Conservation (phyloP, 2,329 filamentous ascomycete genomes). For the Xylariales sp. region DNA sequence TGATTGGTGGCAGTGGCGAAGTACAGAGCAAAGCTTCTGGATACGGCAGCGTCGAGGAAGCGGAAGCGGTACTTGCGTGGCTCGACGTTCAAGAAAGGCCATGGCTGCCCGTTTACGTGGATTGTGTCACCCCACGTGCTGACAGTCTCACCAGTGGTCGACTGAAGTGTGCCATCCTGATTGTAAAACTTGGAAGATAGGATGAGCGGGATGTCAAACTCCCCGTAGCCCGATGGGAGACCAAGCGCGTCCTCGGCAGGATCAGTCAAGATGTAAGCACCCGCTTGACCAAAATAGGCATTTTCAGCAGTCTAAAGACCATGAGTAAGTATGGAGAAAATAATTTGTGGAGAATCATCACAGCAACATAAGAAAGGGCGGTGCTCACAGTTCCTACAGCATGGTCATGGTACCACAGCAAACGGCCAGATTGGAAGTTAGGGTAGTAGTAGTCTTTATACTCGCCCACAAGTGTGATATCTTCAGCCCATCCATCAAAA, state of each 20-base stretch:
- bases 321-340: too few relatives aligned
- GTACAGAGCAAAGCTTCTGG: conserved; percentile 42
- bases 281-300: conserved; percentile 52
- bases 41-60: conserved; percentile 45
- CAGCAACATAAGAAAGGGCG: too few relatives aligned
- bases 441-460: conserved; percentile 52
- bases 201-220: conserved; percentile 49
- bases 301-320: conserved; percentile 54
- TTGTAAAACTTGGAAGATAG: conserved; percentile 48
- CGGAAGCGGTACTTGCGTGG: conserved; percentile 57
- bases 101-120: conserved; percentile 55
- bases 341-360: too few relatives aligned
- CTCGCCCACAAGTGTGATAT: conserved; percentile 44
- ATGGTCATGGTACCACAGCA: conserved; percentile 55
- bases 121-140: conserved; percentile 54
- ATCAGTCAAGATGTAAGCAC: conserved; percentile 51
- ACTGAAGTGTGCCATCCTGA: conserved; percentile 42
- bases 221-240: conserved; percentile 43
- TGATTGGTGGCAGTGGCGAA: conserved; percentile 30
- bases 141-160: conserved; percentile 35
- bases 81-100: conserved; percentile 55
- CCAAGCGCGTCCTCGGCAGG: conserved; percentile 40
- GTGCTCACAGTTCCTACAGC: conserved; percentile 29
- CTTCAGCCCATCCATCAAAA: conserved; percentile 46
- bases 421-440: conserved; percentile 46